phyloP scores from a whole-genome alignment of 495 filamentous ascomycete genomes.

The Pyrenula aspistea region DNA sequence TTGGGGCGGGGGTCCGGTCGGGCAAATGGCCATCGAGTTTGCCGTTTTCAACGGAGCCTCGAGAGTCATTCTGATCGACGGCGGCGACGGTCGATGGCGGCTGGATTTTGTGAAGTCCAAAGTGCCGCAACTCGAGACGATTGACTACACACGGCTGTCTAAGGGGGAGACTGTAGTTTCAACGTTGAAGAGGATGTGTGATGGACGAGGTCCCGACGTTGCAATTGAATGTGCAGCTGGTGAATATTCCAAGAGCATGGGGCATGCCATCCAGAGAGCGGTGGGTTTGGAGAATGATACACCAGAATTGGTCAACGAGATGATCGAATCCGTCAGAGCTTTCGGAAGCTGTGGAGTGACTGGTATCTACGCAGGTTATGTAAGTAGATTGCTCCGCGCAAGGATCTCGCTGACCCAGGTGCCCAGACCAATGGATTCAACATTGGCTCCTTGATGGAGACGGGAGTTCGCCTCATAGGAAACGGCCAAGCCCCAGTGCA shows the following conservation, averaged over 20 bases:
- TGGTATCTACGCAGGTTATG: constrained; percentile 60
- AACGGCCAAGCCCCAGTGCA: constrained; percentile 75
- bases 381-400: constrained; percentile 21
- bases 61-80: constrained; percentile 61
- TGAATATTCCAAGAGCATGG: constrained; percentile 62
- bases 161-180: constrained; percentile 39
- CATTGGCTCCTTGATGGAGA: constrained; percentile 62
- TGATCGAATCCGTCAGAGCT: constrained; percentile 55
- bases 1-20: constrained; percentile 61
- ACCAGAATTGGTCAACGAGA: constrained; percentile 66
- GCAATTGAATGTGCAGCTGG: constrained; percentile 65
- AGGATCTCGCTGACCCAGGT: background rate
- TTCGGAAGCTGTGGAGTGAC: constrained; percentile 59
- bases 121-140: constrained; percentile 41
- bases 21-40: constrained; percentile 58
- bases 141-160: constrained; percentile 34
- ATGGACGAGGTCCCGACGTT: constrained; percentile 48
- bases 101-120: constrained; percentile 44
- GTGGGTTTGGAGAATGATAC: constrained; percentile 62
- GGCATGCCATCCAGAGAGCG: constrained; percentile 53
- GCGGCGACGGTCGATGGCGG: constrained; percentile 37
- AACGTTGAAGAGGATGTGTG: constrained; percentile 53
- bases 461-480: constrained; percentile 59
- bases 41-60: constrained; percentile 48
- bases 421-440: constrained; percentile 55